A percentile compares a stretch with the other conserved stretches of the same genome.
phyloP scores from a whole-genome alignment of 2,329 filamentous ascomycete genomes.

The Fusarium setosum region DNA sequence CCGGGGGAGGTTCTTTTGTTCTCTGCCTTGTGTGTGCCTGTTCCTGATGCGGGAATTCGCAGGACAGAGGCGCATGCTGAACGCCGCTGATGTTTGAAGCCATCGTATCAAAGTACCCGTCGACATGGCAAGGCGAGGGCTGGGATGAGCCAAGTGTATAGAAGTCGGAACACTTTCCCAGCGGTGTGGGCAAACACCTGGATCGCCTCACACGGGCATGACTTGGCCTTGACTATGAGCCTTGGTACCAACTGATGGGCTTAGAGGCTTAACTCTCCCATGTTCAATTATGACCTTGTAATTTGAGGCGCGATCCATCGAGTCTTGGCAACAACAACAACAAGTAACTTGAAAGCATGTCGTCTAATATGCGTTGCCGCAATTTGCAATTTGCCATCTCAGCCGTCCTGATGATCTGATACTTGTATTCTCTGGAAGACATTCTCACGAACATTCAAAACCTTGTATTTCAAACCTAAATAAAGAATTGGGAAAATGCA shows the following conservation, averaged over 20 bases:
- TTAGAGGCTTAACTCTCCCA: background rate
- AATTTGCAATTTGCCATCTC: no score
- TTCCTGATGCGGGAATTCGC: background rate
- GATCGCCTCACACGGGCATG: background rate
- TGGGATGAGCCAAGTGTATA: background rate
- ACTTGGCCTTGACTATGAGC: background rate
- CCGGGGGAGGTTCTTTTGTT: background rate
- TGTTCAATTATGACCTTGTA: background rate
- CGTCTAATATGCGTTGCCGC: no score
- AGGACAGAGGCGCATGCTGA: background rate
- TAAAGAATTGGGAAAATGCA: no score
- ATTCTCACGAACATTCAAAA: no score
- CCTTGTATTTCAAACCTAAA: no score
- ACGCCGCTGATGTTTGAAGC: background rate
- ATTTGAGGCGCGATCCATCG: no score
- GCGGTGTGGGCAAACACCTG: background rate
- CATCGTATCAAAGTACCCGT: background rate
- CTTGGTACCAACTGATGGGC: background rate
- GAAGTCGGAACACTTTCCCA: background rate
- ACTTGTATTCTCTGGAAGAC: no score
- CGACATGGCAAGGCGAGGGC: background rate
- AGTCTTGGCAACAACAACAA: background rate
- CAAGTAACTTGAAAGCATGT: no score
- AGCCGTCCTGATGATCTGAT: no score
- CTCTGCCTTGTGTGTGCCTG: background rate